Evolutionary conservation across 805 yeast species (phyloP), one percentile per base, ranked within the genome.

Genomic region (Starmerella vitae): DNA sequence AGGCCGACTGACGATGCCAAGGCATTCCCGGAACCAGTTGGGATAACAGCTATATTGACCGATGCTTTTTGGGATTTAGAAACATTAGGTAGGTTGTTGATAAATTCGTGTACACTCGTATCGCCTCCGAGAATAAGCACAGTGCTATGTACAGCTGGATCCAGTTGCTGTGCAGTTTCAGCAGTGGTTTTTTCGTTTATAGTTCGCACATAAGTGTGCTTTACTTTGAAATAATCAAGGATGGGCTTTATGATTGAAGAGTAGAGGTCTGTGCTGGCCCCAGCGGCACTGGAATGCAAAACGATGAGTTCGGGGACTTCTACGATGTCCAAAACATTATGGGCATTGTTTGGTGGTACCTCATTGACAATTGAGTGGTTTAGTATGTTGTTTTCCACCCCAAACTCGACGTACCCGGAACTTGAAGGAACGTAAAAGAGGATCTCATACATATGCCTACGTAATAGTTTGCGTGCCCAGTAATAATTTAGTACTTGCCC

Each of bases 21-120:
- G 1, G 93, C 85, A 55, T 86, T 86, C 0, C 94, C 96, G 1
- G 93, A 78, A 1, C 96, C 96, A 43, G 75, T 65, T 0, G 95
- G 93, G 13, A 86, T 55, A 14, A 64, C 42, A 8, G 42, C 46
- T 5, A 62, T 42, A 3, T 51, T 36, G n/a, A 24, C 17, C 6
- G 17, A 6, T 13, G 27, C 27, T 12, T 27, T 27, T 8, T n/a
- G 7, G 17, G 17, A 12, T 14, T 8, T 34, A 12, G 12, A 5
- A 33, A 41, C 19, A 8, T 43, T 37, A 10, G 45, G 52, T 20
- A 68, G 54, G 15, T 57, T 63, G 54, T 85, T 85, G 39, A 83
- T 49, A 36, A 86, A 72, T 55, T 86, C 96, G 36, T 70, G 73
- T 4, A 83, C 62, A 1, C 93, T 76, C 1, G 95, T 85, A 53